Evolutionary conservation across 805 yeast genomes (phyloP).

Genomic region (Ogataea philodendri): DNA sequence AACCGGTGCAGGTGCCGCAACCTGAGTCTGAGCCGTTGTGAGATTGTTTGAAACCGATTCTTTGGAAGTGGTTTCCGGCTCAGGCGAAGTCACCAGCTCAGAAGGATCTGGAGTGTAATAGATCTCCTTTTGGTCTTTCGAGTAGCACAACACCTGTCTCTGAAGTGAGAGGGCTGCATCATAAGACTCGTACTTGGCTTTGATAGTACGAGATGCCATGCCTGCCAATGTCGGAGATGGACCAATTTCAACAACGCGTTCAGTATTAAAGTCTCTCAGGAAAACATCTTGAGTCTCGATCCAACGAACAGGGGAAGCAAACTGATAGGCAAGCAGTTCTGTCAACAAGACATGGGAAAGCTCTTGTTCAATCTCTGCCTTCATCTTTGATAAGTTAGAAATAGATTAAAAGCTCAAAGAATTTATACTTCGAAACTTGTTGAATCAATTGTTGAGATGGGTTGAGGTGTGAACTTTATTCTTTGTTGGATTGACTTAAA

Average conservation of each 20-base stretch:
- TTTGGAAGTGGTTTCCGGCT: no score
- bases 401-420: not conserved
- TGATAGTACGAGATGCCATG: constrained; percentile 96
- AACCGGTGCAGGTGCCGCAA: constrained; percentile 54
- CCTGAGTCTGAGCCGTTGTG: no score
- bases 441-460: constrained; percentile 13
- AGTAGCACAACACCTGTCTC: constrained; percentile 92
- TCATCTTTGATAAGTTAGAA: constrained; percentile 33
- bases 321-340: constrained; percentile 96
- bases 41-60: no score
- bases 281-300: constrained; percentile 99
- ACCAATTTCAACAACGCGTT: constrained; percentile 96
- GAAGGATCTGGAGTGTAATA: constrained; percentile 88
- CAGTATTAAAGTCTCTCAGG: constrained; percentile 89
- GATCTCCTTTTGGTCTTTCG: constrained; percentile 94
- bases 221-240: constrained; percentile 99
- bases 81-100: constrained; percentile 46
- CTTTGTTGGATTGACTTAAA: no score
- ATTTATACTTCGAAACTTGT: constrained; percentile 5
- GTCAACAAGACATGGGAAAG: constrained; percentile 91
- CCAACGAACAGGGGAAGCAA: constrained; percentile 99
- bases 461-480: constrained; percentile 1
- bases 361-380: constrained; percentile 97
- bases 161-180: constrained; percentile 94
- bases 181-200: constrained; percentile 93